A percentile compares a stretch with the other conserved stretches of the same genome.
Conservation (phyloP, 1,284 basidiomycete species). For the Cryptococcus hybrid region DNA sequence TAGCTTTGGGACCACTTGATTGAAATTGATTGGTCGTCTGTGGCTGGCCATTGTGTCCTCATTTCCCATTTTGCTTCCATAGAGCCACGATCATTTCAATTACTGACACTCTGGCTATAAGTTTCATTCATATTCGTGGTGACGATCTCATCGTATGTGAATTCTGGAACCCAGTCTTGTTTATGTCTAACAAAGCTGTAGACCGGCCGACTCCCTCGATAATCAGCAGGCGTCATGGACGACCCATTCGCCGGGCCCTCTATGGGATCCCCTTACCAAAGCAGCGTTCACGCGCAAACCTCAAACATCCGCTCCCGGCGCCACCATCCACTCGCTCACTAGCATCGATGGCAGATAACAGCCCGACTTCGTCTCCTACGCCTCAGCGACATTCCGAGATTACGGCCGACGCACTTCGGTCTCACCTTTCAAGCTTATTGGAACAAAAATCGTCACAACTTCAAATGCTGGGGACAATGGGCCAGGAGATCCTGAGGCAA, state of each 20-base stretch:
- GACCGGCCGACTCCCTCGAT: no score
- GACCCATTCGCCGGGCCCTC: constrained; percentile 34
- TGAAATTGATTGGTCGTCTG: no score
- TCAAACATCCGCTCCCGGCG: constrained; percentile 29
- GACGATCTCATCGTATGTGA: no score
- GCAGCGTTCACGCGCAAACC: constrained; percentile 39
- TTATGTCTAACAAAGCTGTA: no score
- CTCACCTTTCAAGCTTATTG: constrained; percentile 70
- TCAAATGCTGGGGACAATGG: constrained; percentile 81
- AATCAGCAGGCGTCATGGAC: constrained; percentile 21
- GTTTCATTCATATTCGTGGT: no score
- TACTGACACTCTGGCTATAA: no score
- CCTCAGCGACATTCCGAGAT: constrained; percentile 6
- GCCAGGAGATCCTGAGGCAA: constrained; percentile 85
- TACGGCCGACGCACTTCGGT: constrained; percentile 29
- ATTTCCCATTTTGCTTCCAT: no score
- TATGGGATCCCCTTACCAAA: constrained; percentile 23
- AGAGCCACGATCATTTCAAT: no score
- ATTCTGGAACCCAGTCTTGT: no score
- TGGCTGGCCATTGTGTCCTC: no score
- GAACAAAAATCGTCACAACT: constrained; percentile 87
- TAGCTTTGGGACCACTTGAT: not conserved
- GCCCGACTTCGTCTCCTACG: constrained; percentile 6
- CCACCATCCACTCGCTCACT: constrained; percentile 29
- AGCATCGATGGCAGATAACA: constrained; percentile 10